Conservation (phyloP, 2,329 filamentous ascomycete species). For the Pyrenophora graminea region DNA sequence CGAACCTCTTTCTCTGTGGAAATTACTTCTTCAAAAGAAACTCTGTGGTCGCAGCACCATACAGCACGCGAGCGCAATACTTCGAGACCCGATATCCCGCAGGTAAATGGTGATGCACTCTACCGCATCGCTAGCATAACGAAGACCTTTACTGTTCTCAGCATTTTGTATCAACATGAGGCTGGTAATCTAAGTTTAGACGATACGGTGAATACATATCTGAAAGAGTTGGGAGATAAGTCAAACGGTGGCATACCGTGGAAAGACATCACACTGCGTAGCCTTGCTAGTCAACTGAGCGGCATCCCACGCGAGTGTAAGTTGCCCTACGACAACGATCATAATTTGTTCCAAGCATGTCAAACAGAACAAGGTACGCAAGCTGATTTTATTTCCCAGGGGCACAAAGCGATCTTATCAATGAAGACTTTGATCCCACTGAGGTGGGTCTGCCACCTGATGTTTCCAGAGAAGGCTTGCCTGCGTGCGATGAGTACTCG, state of each 20-base stretch:
- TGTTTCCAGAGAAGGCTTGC: constrained; percentile 35
- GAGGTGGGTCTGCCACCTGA: constrained; percentile 43
- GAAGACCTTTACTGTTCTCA: constrained; percentile 43
- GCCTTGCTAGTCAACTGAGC: constrained; percentile 49
- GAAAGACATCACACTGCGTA: constrained; percentile 51
- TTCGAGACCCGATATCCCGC: constrained; percentile 42
- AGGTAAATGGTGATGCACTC: constrained; percentile 46
- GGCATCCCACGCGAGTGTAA: constrained; percentile 50
- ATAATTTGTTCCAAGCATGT: constrained; percentile 7
- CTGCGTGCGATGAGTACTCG: constrained; percentile 44
- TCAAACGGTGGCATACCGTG: constrained; percentile 42
- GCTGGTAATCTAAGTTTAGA: constrained; percentile 44
- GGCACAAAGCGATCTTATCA: constrained; percentile 37
- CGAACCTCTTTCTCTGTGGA: constrained; percentile 48
- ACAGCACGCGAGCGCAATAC: constrained; percentile 45
- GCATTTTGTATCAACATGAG: constrained; percentile 39
- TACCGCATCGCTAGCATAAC: constrained; percentile 50
- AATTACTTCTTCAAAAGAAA: constrained; percentile 45
- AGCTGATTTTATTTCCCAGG: constrained; percentile 30
- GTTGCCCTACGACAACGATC: neutral
- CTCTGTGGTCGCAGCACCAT: constrained; percentile 47
- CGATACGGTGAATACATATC: constrained; percentile 39
- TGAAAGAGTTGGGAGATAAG: constrained; percentile 35
- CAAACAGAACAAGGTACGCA: constrained; percentile 29
- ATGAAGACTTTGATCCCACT: constrained; percentile 14